phyloP scores from a whole-genome alignment of 2,329 filamentous ascomycete species.

The Diaporthe batatas region DNA sequence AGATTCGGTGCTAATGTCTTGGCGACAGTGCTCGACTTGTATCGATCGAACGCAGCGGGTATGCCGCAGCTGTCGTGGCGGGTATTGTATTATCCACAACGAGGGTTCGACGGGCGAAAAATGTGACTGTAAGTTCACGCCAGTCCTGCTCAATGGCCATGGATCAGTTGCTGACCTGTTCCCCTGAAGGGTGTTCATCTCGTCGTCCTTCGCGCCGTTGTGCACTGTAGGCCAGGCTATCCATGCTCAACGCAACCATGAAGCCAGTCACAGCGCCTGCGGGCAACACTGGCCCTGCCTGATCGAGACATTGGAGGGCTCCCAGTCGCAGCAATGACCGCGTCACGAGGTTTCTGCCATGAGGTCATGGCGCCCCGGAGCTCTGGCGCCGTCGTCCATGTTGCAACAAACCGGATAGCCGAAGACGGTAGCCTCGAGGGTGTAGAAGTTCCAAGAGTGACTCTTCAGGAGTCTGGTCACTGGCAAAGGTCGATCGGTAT shows the following conservation, averaged over 20 bases:
- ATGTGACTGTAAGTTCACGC: slow-evolving; percentile 61
- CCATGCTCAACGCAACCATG: background rate
- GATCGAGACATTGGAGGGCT: background rate
- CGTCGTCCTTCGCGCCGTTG: slow-evolving; percentile 32
- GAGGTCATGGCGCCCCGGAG: background rate
- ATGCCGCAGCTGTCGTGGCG: slow-evolving; percentile 80
- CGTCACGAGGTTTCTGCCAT: background rate
- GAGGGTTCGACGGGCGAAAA: slow-evolving; percentile 76
- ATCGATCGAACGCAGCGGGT: slow-evolving; percentile 77
- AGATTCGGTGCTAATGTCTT: slow-evolving; percentile 20
- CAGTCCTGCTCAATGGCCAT: too few species aligned
- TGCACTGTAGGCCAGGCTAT: background rate
- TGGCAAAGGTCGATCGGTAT: background rate
- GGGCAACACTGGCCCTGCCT: background rate
- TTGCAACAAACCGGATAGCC: background rate
- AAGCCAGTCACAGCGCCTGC: background rate
- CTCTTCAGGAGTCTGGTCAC: too few species aligned
- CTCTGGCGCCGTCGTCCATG: background rate
- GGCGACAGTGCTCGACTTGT: slow-evolving; percentile 79
- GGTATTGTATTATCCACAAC: slow-evolving; percentile 88
- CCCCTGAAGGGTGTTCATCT: slow-evolving; percentile 36
- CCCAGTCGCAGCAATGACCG: background rate
- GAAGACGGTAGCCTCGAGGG: too few species aligned
- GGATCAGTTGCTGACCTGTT: slow-evolving; percentile 16
- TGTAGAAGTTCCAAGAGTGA: background rate